phyloP scores from a whole-genome alignment of 345 rosid genomes.

The Salix arbutifolia region DNA sequence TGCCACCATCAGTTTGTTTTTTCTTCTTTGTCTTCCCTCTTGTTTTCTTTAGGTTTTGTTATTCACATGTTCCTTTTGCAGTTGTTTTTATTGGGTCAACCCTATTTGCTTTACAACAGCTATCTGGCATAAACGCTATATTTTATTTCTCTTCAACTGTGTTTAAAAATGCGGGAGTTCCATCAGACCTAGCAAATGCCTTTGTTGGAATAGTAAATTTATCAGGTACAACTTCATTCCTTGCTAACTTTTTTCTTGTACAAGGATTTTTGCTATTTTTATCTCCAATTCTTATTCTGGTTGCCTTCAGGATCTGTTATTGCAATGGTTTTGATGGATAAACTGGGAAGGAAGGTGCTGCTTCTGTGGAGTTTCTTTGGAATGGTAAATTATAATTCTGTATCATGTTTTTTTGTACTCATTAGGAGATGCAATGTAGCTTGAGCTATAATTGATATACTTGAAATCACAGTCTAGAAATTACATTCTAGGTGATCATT shows the following conservation, averaged over 20 bases:
- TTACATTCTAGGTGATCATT: background rate
- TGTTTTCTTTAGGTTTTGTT: slow-evolving; percentile 46
- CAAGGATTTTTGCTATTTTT: background rate
- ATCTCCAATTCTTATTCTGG: slow-evolving; percentile 1
- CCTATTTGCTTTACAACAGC: slow-evolving; percentile 99
- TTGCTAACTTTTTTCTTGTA: slow-evolving; percentile 1
- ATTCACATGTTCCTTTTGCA: slow-evolving; percentile 89
- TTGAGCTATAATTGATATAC: background rate
- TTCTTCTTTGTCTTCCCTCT: slow-evolving; percentile 2
- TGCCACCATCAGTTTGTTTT: slow-evolving; percentile 2
- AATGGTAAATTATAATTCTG: slow-evolving; percentile 45
- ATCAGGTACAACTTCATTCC: slow-evolving; percentile 43
- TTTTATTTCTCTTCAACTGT: slow-evolving; percentile 98
- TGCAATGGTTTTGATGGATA: slow-evolving; percentile 96
- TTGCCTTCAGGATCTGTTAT: slow-evolving; percentile 59
- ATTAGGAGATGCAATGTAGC: no score
- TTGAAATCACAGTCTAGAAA: background rate
- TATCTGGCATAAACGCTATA: slow-evolving; percentile 98
- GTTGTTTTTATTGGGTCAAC: slow-evolving; percentile 99
- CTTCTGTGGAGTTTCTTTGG: slow-evolving; percentile 79
- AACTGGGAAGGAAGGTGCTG: slow-evolving; percentile 71
- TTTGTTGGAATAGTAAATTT: slow-evolving; percentile 78
- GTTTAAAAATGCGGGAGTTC: slow-evolving; percentile 90
- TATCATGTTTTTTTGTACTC: no score
- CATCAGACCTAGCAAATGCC: slow-evolving; percentile 67